Percentiles rank a stretch among this genome's conserved stretches.
phyloP scores from a whole-genome alignment of 257 asterid species.

The Fraxinus pennsylvanica region DNA sequence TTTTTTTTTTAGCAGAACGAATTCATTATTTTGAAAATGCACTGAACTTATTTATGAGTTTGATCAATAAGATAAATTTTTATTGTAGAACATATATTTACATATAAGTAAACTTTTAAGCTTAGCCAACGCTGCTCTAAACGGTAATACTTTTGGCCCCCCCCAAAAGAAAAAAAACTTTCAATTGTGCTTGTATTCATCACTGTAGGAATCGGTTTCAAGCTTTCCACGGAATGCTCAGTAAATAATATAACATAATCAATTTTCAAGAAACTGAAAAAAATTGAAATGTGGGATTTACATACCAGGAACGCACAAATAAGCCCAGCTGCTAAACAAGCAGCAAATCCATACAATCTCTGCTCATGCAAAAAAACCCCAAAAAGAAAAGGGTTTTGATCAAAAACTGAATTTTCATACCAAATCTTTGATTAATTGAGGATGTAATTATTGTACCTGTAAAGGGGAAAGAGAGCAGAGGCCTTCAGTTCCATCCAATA shows the following conservation, averaged over 20 bases:
- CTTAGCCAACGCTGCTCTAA: not conserved
- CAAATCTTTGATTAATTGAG: not conserved
- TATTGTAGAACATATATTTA: not conserved
- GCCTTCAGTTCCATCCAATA: constrained; percentile 69
- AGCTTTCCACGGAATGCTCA: not conserved
- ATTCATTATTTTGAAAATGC: not conserved
- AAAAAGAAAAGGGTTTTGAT: constrained; percentile 12
- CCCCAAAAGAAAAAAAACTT: not conserved
- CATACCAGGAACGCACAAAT: constrained; percentile 79
- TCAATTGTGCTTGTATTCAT: not conserved
- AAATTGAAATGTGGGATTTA: constrained; percentile 22
- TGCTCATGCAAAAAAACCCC: constrained; percentile 37
- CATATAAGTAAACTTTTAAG: not conserved
- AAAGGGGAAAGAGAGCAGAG: constrained; percentile 71
- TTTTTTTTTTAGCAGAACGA: not conserved
- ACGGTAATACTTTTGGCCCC: not conserved
- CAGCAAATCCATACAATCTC: constrained; percentile 88
- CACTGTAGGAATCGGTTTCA: not conserved
- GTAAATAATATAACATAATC: not conserved
- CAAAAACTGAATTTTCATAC: not conserved
- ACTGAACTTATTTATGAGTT: not conserved
- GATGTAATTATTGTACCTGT: constrained; percentile 50
- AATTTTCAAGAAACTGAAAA: constrained; percentile 5
- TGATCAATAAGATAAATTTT: not conserved
- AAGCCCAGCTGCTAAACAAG: constrained; percentile 74